A percentile compares a stretch with the other conserved stretches of the same genome.
phyloP scores from a whole-genome alignment of 129 eudicot genomes.

The carrot (Daucus carota) region DH1_v3.0 NC_030384.2:34869001-34869500 shows the following conservation, averaged over 20 bases:
- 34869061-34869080: slow-evolving; percentile 20
- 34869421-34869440: background rate
- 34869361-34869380: background rate
- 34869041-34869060: slow-evolving; percentile 50
- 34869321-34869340: background rate
- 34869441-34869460: background rate
- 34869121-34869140: slow-evolving; percentile 41
- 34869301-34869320: background rate
- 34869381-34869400: background rate
- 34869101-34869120: slow-evolving; percentile 61
- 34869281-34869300: background rate
- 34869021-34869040: slow-evolving; percentile 29
- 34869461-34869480: background rate
- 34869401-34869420: background rate
- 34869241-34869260: slow-evolving; percentile 26
- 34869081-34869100: slow-evolving; percentile 26
- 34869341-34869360: background rate
- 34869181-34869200: slow-evolving; percentile 12
- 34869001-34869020: slow-evolving; percentile 56
- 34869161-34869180: slow-evolving; percentile 28
- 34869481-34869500: background rate
- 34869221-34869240: slow-evolving; percentile 41
- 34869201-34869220: slow-evolving; percentile 46
- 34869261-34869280: background rate
- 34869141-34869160: slow-evolving; percentile 20